phyloP scores from a whole-genome alignment of 2,329 filamentous ascomycete genomes.

The Cryoendolithus antarcticus region DNA sequence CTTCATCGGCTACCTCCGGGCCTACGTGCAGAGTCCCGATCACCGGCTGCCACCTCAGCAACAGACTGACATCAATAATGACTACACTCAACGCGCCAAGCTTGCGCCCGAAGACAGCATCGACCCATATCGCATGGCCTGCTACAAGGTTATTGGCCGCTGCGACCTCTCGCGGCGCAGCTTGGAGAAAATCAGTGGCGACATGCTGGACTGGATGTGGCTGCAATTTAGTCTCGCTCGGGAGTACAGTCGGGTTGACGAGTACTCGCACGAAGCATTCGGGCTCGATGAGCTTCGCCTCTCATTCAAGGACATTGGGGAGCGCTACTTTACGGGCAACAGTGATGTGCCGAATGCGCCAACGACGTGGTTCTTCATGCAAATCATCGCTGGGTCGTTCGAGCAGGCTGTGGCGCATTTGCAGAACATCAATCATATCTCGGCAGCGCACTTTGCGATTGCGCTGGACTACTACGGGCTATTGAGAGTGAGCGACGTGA shows the following conservation, averaged over 20 bases:
- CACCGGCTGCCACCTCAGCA: constrained; percentile 65
- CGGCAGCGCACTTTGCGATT: constrained; percentile 89
- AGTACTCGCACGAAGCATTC: constrained; percentile 50
- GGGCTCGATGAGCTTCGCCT: constrained; percentile 58
- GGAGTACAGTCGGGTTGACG: constrained; percentile 48
- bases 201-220: constrained; percentile 57
- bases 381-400: constrained; percentile 82
- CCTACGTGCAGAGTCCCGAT: constrained; percentile 66
- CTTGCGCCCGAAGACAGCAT: constrained; percentile 77
- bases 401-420: constrained; percentile 87
- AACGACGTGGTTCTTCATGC: constrained; percentile 86
- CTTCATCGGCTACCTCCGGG: constrained; percentile 76
- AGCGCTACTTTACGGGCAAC: constrained; percentile 78
- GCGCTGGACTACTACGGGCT: constrained; percentile 82
- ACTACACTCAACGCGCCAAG: constrained; percentile 74
- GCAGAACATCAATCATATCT: constrained; percentile 81
- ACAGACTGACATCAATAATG: constrained; percentile 76
- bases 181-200: constrained; percentile 45
- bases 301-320: constrained; percentile 77
- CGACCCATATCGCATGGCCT: constrained; percentile 91
- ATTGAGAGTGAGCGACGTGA: constrained; percentile 73
- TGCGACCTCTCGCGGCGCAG: constrained; percentile 48
- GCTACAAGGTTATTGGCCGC: constrained; percentile 91
- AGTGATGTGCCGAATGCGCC: constrained; percentile 69
- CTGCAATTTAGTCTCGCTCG: constrained; percentile 51